Evolutionary conservation across 768 basidiomycete species (phyloP), one percentile per base, ranked within the genome.

Genomic region (Galerina sulciceps): DNA sequence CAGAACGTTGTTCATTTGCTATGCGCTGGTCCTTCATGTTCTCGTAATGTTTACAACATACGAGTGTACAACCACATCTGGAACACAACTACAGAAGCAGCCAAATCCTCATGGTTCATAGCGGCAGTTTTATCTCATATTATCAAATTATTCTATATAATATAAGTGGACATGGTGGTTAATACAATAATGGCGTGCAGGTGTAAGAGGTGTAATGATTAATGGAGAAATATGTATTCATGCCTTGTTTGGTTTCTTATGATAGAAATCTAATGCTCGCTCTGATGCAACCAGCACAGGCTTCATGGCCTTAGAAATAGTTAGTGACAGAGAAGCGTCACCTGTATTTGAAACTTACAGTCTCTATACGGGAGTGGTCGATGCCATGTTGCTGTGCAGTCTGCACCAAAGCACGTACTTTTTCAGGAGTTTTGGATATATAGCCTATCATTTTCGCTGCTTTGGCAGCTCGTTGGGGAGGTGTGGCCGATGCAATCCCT

Each of bases 361-460:
- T 83, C 68, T 87, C 80, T 42, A 94, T 84, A 64, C 82, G 78
- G 31, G 64, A 68, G 5, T 83, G 76, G 61, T 92, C 89, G n/a
- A 88, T 75, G 6, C 88, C 85, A 62, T 85, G 81, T 59, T 77
- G 72, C 38, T 82, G 80, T 10, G 87, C 90, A 18, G 79, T 74
- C 43, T 79, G 79, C 3, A 96, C 81, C n/a, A 98, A 79, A 4
- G 88, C 88, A 6, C 85, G 82, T 1, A 96, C 87, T 70, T 96
- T 94, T 71, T 91, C 92, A 26, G 81, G 85, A 0, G 92, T 96
- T 69, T 85, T 89, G 41, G 80, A 73, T 35, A 99, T 79, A 69
- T 94, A 96, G 2, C 80, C 85, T 4, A 86, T 85, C 96, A 99
- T 97, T 76, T 93, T 96, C 6, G 85, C 82, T 0, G 90, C 90